Percentiles rank a stretch among this genome's conserved stretches.
phyloP scores from a whole-genome alignment of 2,329 filamentous ascomycete genomes.

The Epichloe baconii region DNA sequence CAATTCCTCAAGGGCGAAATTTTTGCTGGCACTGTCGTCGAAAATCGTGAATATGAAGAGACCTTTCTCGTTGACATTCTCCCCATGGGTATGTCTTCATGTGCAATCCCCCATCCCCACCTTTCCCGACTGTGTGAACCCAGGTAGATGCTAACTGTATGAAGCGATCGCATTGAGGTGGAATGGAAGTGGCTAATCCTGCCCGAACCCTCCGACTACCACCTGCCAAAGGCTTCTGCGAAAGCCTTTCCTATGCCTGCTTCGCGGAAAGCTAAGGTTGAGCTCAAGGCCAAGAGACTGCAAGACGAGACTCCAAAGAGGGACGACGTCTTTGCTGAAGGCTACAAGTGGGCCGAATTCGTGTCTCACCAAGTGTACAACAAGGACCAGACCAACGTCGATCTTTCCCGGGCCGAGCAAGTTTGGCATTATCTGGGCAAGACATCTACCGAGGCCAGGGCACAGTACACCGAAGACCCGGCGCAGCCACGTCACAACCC shows the following conservation, averaged over 20 bases:
- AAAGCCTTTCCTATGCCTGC: conserved; percentile 60
- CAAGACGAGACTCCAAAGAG: conserved; percentile 49
- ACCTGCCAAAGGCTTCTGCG: conserved; percentile 59
- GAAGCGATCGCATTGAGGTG: conserved; percentile 59
- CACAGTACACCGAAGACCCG: conserved; percentile 79
- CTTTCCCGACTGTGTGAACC: no score
- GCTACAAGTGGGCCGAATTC: conserved; percentile 70
- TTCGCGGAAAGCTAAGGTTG: conserved; percentile 48
- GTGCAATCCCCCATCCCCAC: neutral
- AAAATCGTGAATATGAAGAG: conserved; percentile 67
- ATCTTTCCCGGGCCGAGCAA: conserved; percentile 59
- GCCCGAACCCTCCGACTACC: conserved; percentile 57
- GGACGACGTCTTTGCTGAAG: conserved; percentile 54
- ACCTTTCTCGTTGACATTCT: conserved; percentile 69
- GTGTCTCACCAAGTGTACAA: conserved; percentile 47
- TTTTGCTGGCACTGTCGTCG: conserved; percentile 76
- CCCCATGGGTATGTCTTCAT: conserved; percentile 55
- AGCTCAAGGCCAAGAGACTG: conserved; percentile 53
- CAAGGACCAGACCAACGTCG: conserved; percentile 51
- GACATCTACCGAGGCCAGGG: conserved; percentile 76
- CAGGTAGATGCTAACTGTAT: conserved; percentile 24
- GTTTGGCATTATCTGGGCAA: conserved; percentile 83
- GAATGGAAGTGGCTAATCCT: conserved; percentile 75
- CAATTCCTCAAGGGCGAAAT: conserved; percentile 78
- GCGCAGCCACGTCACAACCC: conserved; percentile 45